Conservation (phyloP, 164 flowering plant genomes). For the Vitis labrusca region DNA sequence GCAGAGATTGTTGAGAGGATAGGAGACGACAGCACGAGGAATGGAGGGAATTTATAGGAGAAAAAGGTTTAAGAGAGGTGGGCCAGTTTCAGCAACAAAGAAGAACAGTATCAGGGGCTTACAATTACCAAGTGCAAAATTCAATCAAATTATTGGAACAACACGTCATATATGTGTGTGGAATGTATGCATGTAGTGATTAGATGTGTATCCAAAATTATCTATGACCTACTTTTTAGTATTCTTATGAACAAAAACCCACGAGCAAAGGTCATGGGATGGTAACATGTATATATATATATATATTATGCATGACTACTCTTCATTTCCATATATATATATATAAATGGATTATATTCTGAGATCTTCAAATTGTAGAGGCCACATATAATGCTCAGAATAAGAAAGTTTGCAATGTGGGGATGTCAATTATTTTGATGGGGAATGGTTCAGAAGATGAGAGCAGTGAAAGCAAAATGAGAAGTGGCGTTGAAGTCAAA, state of each 20-base stretch:
- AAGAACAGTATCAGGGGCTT: slow-evolving; percentile 28
- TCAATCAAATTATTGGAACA: slow-evolving; percentile 12
- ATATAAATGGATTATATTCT: slow-evolving; percentile 17
- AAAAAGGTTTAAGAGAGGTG: slow-evolving; percentile 28
- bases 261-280: neutral
- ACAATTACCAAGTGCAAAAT: slow-evolving; percentile 20
- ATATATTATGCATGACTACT: slow-evolving; percentile 2
- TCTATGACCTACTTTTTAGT: neutral
- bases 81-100: slow-evolving; percentile 34
- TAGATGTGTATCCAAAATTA: neutral
- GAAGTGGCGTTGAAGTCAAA: slow-evolving; percentile 21
- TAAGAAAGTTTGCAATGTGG: slow-evolving; percentile 11
- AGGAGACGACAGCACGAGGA: slow-evolving; percentile 21
- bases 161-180: neutral
- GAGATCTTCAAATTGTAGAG: neutral
- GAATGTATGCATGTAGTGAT: slow-evolving; percentile 13
- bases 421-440: slow-evolving; percentile 8
- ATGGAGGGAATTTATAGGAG: slow-evolving; percentile 43
- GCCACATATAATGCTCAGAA: slow-evolving; percentile 6
- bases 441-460: slow-evolving; percentile 3
- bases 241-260: neutral
- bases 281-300: neutral
- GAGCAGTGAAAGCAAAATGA: neutral
- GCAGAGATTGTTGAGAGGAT: slow-evolving; percentile 5
- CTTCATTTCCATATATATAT: neutral